Base-by-base conservation (phyloP, 257 asterid species). In the Penstemon eatonii region DNA sequence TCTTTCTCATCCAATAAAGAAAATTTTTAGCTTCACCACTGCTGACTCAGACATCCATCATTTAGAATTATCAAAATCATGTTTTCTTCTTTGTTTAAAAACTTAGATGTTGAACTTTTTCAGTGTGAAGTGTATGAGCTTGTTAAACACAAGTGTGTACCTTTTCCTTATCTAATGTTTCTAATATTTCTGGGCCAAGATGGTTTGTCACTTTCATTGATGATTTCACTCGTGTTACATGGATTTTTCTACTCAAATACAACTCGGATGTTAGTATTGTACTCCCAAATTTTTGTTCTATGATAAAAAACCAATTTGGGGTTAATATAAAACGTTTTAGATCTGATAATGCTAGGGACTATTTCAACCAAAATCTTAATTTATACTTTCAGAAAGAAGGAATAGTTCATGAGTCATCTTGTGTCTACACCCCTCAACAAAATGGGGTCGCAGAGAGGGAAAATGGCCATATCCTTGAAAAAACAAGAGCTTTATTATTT, bases 71-170 rank as follows among this genome's bases (percentile, higher is more conserved):
- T 68, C 8, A 36, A 57, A 12, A 1, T 43, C 15, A 39, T 68
- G 53, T 74, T 68, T 40, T 39, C 37, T 5, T 11, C 7, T 1
- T 43, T 63, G 38, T 63, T 68, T 11, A 44, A 42, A 33, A 8
- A 43, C 0, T 0, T 62, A 5, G 13, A 56, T 47, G 4, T 15
- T 33, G 13, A 53, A 2, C 1, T 7, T 3, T 68, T 68, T 44
- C 66, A 44, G 10, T 74, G 70, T 74, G 70, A 68, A 3, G 55
- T 60, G 4, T 74, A 60, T 68, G 74, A 74, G 47, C 18, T 67
- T 10, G 15, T 33, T 8, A 73, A 73, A 15, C 68, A 66, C 41
- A 46, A 11, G 7, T 3, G 55, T 19, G 38, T 15, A 1, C 9
- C 43, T 5, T 73, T 73, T 43, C 49, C 68, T 1, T 63, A 4